These are phyloP conservation scores for Euphrasia confusa DNA, from an alignment of 257 asterid species.

Conservation along the genomic window DNA sequence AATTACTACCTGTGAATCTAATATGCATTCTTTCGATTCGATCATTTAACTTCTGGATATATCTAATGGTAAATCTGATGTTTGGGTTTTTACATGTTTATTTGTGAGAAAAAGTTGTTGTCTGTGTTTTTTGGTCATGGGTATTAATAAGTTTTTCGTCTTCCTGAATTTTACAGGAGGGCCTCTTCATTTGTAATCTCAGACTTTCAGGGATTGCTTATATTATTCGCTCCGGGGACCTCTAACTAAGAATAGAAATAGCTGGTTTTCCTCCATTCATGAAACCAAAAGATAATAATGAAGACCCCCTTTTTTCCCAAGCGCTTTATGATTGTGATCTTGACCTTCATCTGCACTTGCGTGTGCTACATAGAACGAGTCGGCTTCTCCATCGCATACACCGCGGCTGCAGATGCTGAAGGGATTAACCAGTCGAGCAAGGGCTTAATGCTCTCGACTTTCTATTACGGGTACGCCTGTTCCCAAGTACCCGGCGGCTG, in stretches of 20 bases:
- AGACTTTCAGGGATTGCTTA: constrained; percentile 2
- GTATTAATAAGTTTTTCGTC: neutral
- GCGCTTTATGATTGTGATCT: constrained; percentile 62
- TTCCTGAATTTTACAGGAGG: constrained; percentile 21
- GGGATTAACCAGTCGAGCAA: constrained; percentile 74
- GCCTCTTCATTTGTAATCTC: constrained; percentile 28
- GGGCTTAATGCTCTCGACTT: constrained; percentile 78
- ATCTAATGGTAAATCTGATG: too few relatives aligned
- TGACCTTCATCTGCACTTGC: constrained; percentile 80
- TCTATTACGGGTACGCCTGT: constrained; percentile 89
- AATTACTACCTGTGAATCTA: too few relatives aligned
- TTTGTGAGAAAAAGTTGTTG: too few relatives aligned
- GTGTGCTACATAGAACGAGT: constrained; percentile 92
- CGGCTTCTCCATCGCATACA: constrained; percentile 90
- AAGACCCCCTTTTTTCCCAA: constrained; percentile 44
- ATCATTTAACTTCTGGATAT: too few relatives aligned
- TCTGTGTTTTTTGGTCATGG: too few relatives aligned
- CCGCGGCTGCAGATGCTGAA: constrained; percentile 90
- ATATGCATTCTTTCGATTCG: too few relatives aligned
- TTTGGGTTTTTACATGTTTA: too few relatives aligned
- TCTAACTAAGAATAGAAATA: constrained; percentile 3
- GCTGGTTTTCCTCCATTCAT: constrained; percentile 28
- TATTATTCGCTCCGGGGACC: constrained; percentile 8
- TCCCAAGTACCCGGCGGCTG: constrained; percentile 97
- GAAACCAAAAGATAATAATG: constrained; percentile 47